Evolutionary conservation across 2,329 filamentous ascomycete genomes (phyloP).

Genomic region (Fulvia fulva): DNA sequence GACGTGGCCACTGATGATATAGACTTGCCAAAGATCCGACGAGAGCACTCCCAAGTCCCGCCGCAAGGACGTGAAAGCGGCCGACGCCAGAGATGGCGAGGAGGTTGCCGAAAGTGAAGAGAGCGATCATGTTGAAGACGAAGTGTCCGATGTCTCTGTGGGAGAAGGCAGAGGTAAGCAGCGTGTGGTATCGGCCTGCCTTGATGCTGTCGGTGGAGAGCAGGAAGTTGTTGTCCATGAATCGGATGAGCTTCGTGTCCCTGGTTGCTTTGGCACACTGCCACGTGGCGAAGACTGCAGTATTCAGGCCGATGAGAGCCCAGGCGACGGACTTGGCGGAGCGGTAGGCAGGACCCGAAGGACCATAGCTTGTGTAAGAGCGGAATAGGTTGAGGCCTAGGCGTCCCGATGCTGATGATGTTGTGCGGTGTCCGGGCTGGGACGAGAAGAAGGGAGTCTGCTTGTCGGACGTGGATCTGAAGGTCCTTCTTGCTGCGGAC

Average conservation of each 20-base stretch:
- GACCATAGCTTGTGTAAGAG: not conserved
- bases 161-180: constrained; percentile 40
- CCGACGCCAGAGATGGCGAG: constrained; percentile 34
- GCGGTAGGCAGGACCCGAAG: not conserved
- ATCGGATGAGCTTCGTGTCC: constrained; percentile 19
- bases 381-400: not conserved
- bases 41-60: constrained; percentile 27
- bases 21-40: constrained; percentile 25
- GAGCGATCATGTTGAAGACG: constrained; percentile 40
- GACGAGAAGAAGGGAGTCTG: not conserved
- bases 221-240: constrained; percentile 31
- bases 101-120: constrained; percentile 37
- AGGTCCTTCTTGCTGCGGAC: not conserved
- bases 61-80: constrained; percentile 18
- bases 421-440: not conserved
- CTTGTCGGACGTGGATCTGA: not conserved
- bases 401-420: not conserved
- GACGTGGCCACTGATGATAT: constrained; percentile 9
- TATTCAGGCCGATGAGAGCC: constrained; percentile 39
- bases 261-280: constrained; percentile 28
- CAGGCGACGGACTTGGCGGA: constrained; percentile 27
- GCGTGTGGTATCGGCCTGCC: constrained; percentile 35
- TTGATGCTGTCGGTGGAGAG: constrained; percentile 29
- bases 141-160: constrained; percentile 38
- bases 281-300: constrained; percentile 38